These are phyloP conservation scores for Hordeum marinum DNA, from an alignment of 176 grass and related monocot species.

Conservation along the genomic window DNA sequence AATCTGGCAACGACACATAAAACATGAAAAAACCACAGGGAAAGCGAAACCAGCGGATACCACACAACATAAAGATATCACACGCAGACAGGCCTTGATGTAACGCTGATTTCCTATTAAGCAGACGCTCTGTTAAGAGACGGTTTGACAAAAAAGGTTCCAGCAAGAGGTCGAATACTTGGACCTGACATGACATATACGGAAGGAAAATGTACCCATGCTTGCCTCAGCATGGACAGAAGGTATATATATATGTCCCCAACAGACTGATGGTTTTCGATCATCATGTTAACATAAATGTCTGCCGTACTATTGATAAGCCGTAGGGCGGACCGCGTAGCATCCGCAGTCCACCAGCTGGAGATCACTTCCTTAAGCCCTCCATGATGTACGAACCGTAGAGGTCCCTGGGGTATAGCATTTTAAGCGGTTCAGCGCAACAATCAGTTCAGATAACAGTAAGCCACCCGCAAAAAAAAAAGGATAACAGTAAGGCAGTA, in stretches of 20 bases:
- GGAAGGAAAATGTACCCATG: slow-evolving; percentile 12
- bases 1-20: neutral
- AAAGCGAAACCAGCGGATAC: neutral
- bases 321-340: neutral
- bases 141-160: slow-evolving; percentile 14
- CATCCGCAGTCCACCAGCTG: slow-evolving; percentile 8
- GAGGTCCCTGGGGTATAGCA: slow-evolving; percentile 56
- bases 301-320: neutral
- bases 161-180: slow-evolving; percentile 3
- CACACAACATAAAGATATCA: neutral
- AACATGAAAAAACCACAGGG: neutral
- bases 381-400: slow-evolving; percentile 86
- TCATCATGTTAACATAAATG: slow-evolving; percentile 24
- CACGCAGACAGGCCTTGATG: neutral
- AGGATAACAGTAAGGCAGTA: neutral
- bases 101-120: slow-evolving; percentile 8
- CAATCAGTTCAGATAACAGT: neutral
- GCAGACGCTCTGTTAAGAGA: slow-evolving; percentile 12
- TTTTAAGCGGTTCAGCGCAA: neutral
- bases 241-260: slow-evolving; percentile 22
- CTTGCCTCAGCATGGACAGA: slow-evolving; percentile 11
- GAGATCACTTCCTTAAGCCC: slow-evolving; percentile 66
- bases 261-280: neutral
- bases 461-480: neutral
- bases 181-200: slow-evolving; percentile 15